phyloP scores from a whole-genome alignment of 2,329 filamentous ascomycete genomes.

The Ophiosphaerella korrae region DNA sequence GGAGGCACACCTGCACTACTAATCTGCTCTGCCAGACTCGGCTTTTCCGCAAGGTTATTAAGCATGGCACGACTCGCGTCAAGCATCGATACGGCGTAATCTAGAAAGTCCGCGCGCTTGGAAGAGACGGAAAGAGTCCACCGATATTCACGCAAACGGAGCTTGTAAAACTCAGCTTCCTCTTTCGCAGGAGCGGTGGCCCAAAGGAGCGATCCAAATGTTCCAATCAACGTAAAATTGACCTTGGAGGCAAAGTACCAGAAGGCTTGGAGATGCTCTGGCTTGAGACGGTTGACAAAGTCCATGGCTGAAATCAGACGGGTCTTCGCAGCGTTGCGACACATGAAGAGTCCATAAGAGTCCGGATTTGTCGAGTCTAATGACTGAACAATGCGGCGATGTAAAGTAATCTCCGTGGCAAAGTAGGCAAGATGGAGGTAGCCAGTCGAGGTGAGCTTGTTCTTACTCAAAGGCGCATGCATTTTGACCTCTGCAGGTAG shows the following conservation, averaged over 20 bases:
- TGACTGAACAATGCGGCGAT: constrained; percentile 87
- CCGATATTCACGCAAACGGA: constrained; percentile 83
- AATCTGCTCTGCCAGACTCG: constrained; percentile 45
- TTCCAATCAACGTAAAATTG: constrained; percentile 93
- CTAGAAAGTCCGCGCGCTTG: constrained; percentile 65
- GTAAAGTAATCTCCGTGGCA: constrained; percentile 90
- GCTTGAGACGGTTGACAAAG: constrained; percentile 90
- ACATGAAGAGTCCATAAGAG: constrained; percentile 86
- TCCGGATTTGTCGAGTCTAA: constrained; percentile 65
- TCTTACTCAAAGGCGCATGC: constrained; percentile 56
- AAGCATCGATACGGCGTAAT: constrained; percentile 52
- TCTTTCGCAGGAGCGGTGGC: constrained; percentile 85
- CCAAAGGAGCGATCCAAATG: constrained; percentile 88
- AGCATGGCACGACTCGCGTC: constrained; percentile 53
- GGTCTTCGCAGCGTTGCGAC: constrained; percentile 90
- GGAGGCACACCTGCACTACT: constrained; percentile 47
- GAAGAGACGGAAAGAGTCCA: constrained; percentile 91
- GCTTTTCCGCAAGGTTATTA: constrained; percentile 52
- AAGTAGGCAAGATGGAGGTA: constrained; percentile 93
- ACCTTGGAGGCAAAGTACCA: constrained; percentile 90
- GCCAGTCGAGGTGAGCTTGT: constrained; percentile 52
- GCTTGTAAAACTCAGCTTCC: constrained; percentile 90
- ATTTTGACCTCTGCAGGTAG: constrained; percentile 69
- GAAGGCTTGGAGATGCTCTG: constrained; percentile 84
- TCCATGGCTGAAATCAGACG: constrained; percentile 96